phyloP scores from a whole-genome alignment of 192 early-diverging fungal species.

The Nowakowskiella sp. region DNA sequence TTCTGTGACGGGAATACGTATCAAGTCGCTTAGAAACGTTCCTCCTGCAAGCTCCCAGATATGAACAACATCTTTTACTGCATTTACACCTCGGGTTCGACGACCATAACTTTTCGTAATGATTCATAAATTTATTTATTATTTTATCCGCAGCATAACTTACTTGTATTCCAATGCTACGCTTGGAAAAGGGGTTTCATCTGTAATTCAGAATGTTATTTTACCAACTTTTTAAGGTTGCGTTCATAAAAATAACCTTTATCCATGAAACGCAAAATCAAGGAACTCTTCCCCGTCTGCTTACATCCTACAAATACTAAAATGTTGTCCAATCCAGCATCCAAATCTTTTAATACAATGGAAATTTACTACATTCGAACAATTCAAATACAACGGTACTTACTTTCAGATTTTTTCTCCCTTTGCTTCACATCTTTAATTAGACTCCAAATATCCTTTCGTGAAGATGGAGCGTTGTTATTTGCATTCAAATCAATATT shows the following conservation, averaged over 20 bases:
- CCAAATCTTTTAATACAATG: background rate
- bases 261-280: slow-evolving; percentile 41
- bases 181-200: slow-evolving; percentile 34
- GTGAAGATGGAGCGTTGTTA: too few relatives aligned
- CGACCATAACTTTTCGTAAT: slow-evolving; percentile 12
- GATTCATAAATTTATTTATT: background rate
- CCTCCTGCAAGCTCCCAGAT: slow-evolving; percentile 51
- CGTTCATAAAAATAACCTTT: slow-evolving; percentile 20
- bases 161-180: slow-evolving; percentile 45
- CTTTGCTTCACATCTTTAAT: slow-evolving; percentile 29
- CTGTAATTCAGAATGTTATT: slow-evolving; percentile 11
- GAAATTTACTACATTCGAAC: background rate
- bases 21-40: slow-evolving; percentile 28
- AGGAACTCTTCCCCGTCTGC: slow-evolving; percentile 28
- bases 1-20: slow-evolving; percentile 38
- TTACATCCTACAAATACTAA: slow-evolving; percentile 35
- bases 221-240: slow-evolving; percentile 9
- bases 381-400: background rate
- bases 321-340: slow-evolving; percentile 30
- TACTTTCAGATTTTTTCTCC: slow-evolving; percentile 22
- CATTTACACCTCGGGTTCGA: slow-evolving; percentile 32
- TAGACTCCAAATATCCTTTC: slow-evolving; percentile 40
- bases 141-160: slow-evolving; percentile 13
- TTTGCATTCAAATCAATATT: too few relatives aligned
- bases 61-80: slow-evolving; percentile 42